These are phyloP conservation scores for Trypanosoma cruzi DNA, from an alignment of 208 protist species.

Conservation along the genomic window DNA sequence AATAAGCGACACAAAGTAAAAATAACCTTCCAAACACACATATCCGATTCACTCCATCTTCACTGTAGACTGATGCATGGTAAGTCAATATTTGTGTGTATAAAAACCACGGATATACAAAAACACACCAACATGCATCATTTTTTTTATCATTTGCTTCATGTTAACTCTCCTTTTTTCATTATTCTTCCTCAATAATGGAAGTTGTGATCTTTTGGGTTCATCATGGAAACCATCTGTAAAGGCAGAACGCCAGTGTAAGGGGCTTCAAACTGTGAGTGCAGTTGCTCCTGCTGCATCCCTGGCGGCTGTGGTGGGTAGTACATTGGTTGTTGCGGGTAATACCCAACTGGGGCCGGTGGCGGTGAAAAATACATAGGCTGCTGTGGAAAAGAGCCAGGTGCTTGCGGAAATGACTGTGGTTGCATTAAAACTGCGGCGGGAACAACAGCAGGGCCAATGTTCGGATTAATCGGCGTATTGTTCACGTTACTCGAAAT, in stretches of 20 bases:
- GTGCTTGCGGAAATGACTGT: constrained; percentile 31
- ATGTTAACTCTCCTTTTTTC: no score
- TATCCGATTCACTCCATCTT: no score
- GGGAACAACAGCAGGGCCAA: constrained; percentile 20
- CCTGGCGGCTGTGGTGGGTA: constrained; percentile 11
- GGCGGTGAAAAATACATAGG: constrained; percentile 23
- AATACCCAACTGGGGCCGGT: constrained; percentile 18
- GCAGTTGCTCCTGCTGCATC: constrained; percentile 13
- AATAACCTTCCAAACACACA: no score
- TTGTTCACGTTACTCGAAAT: constrained; percentile 19
- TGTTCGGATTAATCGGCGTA: constrained; percentile 11
- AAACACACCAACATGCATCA: no score
- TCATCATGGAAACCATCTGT: neutral
- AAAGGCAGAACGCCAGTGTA: neutral
- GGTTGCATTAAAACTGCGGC: constrained; percentile 29
- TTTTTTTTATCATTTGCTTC: no score
- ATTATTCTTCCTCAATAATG: constrained; percentile 3
- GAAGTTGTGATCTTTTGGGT: constrained; percentile 10
- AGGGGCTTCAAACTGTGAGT: neutral
- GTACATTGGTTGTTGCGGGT: constrained; percentile 6
- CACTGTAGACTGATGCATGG: no score
- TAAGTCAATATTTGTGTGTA: no score
- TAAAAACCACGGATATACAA: no score
- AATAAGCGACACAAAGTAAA: no score
- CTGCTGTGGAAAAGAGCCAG: constrained; percentile 17